These are phyloP conservation scores for Microbotryum lychnidis-dioicae DNA, from an alignment of 1,284 basidiomycete genomes.

Conservation along the genomic window DNA sequence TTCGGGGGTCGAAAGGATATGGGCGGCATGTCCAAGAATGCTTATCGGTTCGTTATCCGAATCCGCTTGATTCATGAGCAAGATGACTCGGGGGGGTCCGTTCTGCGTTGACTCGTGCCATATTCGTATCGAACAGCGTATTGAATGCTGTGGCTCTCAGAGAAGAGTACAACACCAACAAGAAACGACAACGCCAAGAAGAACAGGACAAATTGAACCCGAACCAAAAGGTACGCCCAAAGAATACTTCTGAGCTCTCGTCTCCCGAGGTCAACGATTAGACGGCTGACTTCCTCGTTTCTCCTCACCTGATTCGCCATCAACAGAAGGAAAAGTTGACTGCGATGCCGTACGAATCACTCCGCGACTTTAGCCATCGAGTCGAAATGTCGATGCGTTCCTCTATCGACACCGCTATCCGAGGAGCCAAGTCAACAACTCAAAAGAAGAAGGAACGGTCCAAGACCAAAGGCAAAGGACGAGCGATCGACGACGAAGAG, in stretches of 20 bases:
- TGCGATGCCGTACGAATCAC: conserved; percentile 28
- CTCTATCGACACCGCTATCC: conserved; percentile 20
- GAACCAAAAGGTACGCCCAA: conserved; percentile 8
- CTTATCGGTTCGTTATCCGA: conserved; percentile 10
- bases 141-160: conserved; percentile 25
- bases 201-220: conserved; percentile 14
- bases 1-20: neutral
- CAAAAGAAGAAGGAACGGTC: conserved; percentile 16
- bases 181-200: conserved; percentile 26
- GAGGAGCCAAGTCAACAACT: conserved; percentile 10
- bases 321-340: conserved; percentile 10
- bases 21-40: conserved; percentile 20
- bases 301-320: neutral
- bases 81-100: too few species aligned
- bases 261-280: neutral
- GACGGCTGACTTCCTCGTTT: neutral
- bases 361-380: conserved; percentile 26
- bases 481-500: neutral
- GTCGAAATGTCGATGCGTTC: conserved; percentile 27
- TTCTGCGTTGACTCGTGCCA: too few species aligned
- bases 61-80: neutral
- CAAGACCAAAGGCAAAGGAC: conserved; percentile 6
- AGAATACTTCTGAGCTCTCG: neutral
- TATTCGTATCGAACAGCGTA: conserved; percentile 8
- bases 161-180: conserved; percentile 26